phyloP scores from a whole-genome alignment of 2,329 filamentous ascomycete genomes.

The Microdochium trichocladiopsis region DNA sequence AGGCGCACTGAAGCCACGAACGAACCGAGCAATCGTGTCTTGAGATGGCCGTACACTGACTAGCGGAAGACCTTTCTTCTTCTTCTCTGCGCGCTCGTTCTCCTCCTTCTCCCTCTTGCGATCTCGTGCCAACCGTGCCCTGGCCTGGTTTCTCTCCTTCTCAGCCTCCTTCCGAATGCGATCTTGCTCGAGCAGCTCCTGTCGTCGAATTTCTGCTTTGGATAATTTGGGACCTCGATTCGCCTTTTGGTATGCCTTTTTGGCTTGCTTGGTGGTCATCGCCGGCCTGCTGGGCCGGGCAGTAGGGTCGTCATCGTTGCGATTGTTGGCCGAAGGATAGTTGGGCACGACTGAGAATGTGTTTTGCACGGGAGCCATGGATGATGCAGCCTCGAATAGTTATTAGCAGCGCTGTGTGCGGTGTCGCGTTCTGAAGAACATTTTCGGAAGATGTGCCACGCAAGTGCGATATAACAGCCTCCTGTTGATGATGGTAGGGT shows the following conservation, averaged over 20 bases:
- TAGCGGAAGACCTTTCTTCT: conserved; percentile 43
- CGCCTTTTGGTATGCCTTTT: conserved; percentile 34
- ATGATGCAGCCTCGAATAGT: background rate
- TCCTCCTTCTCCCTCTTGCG: conserved; percentile 48
- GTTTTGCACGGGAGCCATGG: conserved; percentile 27
- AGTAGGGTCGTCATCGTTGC: conserved; percentile 3
- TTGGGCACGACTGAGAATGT: conserved; percentile 27
- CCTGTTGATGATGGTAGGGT: background rate
- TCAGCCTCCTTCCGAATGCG: conserved; percentile 45
- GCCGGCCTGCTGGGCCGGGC: conserved; percentile 21
- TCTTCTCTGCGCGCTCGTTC: conserved; percentile 40
- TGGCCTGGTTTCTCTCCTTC: conserved; percentile 37
- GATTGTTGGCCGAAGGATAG: conserved; percentile 14
- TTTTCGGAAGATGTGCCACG: background rate
- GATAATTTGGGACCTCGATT: conserved; percentile 32
- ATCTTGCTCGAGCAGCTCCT: conserved; percentile 41
- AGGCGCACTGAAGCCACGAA: conserved; percentile 16
- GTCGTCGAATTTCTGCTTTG: conserved; percentile 32
- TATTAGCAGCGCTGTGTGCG: background rate
- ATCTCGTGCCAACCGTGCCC: conserved; percentile 42
- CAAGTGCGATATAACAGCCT: background rate
- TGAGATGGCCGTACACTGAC: conserved; percentile 50
- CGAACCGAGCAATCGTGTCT: conserved; percentile 47
- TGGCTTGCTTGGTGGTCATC: conserved; percentile 42
- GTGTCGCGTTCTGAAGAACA: background rate